Conservation (phyloP, 768 basidiomycete genomes). For the Collybia sp. region DNA sequence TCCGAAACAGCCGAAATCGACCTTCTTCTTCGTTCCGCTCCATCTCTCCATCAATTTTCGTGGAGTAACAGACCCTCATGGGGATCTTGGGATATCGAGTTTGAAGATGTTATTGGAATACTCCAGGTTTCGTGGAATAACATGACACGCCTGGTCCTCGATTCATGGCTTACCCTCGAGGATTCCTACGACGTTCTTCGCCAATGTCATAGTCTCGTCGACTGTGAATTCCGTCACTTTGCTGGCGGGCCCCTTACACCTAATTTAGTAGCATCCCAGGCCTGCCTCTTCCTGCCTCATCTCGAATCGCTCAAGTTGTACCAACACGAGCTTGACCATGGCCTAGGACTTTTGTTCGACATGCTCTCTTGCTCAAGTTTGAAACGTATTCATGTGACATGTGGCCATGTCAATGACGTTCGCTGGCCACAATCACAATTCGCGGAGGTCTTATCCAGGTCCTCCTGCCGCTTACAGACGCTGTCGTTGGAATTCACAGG, state of each 20-base stretch:
- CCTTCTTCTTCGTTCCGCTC: slow-evolving; percentile 9
- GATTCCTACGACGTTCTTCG: slow-evolving; percentile 13
- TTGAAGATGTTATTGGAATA: slow-evolving; percentile 6
- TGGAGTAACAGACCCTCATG: slow-evolving; percentile 15
- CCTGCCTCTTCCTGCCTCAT: slow-evolving; percentile 7
- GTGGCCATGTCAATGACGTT: slow-evolving; percentile 10
- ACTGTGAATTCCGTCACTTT: slow-evolving; percentile 14
- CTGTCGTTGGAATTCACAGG: slow-evolving; percentile 16
- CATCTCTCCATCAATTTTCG: slow-evolving; percentile 10
- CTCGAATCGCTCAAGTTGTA: slow-evolving; percentile 14
- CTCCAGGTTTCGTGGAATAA: slow-evolving; percentile 13
- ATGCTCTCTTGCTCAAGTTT: slow-evolving; percentile 13
- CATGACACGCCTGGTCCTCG: slow-evolving; percentile 14
- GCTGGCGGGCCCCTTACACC: slow-evolving; percentile 5
- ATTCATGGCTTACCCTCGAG: slow-evolving; percentile 14
- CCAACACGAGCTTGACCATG: slow-evolving; percentile 14
- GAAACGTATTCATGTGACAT: slow-evolving; percentile 10
- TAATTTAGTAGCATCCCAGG: slow-evolving; percentile 1
- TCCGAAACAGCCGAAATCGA: slow-evolving; percentile 10
- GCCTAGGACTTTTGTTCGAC: slow-evolving; percentile 15
- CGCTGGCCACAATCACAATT: slow-evolving; percentile 13
- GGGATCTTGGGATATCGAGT: slow-evolving; percentile 13
- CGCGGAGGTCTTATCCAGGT: slow-evolving; percentile 10
- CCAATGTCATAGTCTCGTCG: slow-evolving; percentile 12
- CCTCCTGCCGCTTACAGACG: slow-evolving; percentile 8